A percentile compares a stretch with the other conserved stretches of the same genome.
These are phyloP conservation scores for Aspergillus neotritici DNA, from an alignment of 2,329 filamentous ascomycete species.

Conservation along the genomic window DNA sequence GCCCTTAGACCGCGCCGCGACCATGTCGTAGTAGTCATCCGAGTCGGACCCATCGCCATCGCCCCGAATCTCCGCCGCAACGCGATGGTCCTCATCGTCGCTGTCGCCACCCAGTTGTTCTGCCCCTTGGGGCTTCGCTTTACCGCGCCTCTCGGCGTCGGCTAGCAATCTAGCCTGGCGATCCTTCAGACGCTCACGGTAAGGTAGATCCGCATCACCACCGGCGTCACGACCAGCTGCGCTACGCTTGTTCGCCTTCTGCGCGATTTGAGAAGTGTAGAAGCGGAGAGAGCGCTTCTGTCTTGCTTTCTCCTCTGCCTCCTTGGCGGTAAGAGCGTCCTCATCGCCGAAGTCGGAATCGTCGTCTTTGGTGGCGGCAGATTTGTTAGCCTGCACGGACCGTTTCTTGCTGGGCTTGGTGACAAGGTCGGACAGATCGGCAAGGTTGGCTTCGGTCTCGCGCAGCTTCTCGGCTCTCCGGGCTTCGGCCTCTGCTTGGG, in stretches of 20 bases:
- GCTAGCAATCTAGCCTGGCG: slow-evolving; percentile 78
- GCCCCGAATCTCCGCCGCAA: slow-evolving; percentile 46
- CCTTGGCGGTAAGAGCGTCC: slow-evolving; percentile 66
- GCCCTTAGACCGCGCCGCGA: slow-evolving; percentile 55
- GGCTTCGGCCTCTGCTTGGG: slow-evolving; percentile 51
- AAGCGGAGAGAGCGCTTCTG: slow-evolving; percentile 92
- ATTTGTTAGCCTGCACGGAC: slow-evolving; percentile 31
- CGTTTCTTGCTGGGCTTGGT: slow-evolving; percentile 45
- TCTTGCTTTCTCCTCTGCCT: slow-evolving; percentile 78
- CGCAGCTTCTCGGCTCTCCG: slow-evolving; percentile 50
- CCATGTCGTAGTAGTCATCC: slow-evolving; percentile 76
- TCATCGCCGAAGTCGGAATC: slow-evolving; percentile 94
- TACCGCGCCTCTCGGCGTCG: slow-evolving; percentile 80
- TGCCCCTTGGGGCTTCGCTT: slow-evolving; percentile 55
- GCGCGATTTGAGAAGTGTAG: slow-evolving; percentile 95
- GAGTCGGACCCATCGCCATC: slow-evolving; percentile 37
- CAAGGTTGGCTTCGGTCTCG: slow-evolving; percentile 64
- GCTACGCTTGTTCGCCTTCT: slow-evolving; percentile 79
- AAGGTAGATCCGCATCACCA: slow-evolving; percentile 59
- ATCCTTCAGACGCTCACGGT: slow-evolving; percentile 82
- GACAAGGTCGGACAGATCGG: slow-evolving; percentile 61
- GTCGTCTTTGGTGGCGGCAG: slow-evolving; percentile 42
- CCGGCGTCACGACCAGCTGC: slow-evolving; percentile 59
- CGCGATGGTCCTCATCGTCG: slow-evolving; percentile 57
- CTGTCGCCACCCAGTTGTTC: slow-evolving; percentile 66